Evolutionary conservation across 2,329 filamentous ascomycete species (phyloP).

Genomic region (Stylonectria norvegica): DNA sequence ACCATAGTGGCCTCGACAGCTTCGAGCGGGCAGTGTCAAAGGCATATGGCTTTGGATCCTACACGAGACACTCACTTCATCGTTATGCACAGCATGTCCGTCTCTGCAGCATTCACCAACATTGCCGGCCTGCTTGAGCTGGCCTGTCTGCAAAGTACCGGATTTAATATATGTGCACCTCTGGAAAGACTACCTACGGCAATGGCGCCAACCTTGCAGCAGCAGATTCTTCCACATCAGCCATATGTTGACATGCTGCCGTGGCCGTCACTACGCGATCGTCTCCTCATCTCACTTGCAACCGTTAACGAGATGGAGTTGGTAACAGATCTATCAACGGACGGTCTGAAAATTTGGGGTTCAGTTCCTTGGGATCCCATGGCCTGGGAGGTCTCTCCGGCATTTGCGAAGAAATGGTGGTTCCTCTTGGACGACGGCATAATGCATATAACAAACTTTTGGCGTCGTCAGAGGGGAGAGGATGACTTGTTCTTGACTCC

Average conservation of each 20-base stretch:
- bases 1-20: neutral
- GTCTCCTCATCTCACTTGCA: slow-evolving; percentile 6
- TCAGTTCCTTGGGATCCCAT: slow-evolving; percentile 26
- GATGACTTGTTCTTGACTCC: neutral
- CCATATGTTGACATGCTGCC: slow-evolving; percentile 15
- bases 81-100: slow-evolving; percentile 1
- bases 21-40: neutral
- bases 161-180: neutral
- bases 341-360: slow-evolving; percentile 8
- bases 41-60: neutral
- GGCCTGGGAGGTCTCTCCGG: slow-evolving; percentile 42
- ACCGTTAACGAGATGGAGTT: slow-evolving; percentile 10
- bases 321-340: slow-evolving; percentile 1
- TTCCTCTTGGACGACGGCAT: slow-evolving; percentile 14
- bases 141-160: neutral
- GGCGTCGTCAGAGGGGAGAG: slow-evolving; percentile 1
- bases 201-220: slow-evolving; percentile 8
- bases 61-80: slow-evolving; percentile 3
- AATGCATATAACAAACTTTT: slow-evolving; percentile 13
- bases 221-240: slow-evolving; percentile 7
- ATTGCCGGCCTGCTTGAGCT: neutral
- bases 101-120: neutral
- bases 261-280: slow-evolving; percentile 9
- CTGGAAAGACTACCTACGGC: neutral
- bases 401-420: slow-evolving; percentile 27